Conservation (phyloP, 2,329 filamentous ascomycete species). For the Alternaria sp. region DNA sequence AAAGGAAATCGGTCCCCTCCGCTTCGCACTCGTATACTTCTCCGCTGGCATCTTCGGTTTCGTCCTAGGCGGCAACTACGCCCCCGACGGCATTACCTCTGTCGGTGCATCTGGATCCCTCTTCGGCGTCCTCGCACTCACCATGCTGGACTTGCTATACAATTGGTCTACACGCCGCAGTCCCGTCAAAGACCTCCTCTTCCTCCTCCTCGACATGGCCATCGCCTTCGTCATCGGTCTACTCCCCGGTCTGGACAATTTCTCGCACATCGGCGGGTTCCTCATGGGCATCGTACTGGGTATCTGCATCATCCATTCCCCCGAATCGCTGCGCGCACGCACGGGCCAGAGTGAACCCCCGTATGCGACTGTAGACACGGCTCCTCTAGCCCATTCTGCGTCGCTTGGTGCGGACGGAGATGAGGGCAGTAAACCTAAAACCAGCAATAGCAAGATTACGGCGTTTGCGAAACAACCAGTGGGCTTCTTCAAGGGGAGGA, state of each 20-base stretch:
- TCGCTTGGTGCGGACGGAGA: background rate
- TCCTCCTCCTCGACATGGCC: constrained; percentile 82
- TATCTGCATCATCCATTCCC: constrained; percentile 86
- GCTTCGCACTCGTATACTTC: constrained; percentile 90
- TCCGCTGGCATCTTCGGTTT: constrained; percentile 94
- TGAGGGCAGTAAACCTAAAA: background rate
- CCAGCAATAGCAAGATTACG: constrained; percentile 32
- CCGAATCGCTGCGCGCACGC: constrained; percentile 75
- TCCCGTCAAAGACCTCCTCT: constrained; percentile 83
- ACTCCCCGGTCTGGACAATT: constrained; percentile 93
- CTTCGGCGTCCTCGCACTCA: constrained; percentile 90
- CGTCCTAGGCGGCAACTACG: constrained; percentile 92
- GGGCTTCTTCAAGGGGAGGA: constrained; percentile 89
- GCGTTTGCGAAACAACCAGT: constrained; percentile 58
- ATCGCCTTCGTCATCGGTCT: constrained; percentile 93
- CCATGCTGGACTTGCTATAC: constrained; percentile 87
- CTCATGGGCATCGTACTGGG: constrained; percentile 89
- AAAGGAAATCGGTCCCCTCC: constrained; percentile 81
- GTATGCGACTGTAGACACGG: constrained; percentile 68
- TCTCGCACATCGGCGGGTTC: constrained; percentile 95
- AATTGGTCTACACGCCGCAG: constrained; percentile 81
- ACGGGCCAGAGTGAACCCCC: constrained; percentile 73
- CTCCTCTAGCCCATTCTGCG: constrained; percentile 18
- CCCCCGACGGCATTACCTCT: constrained; percentile 78
- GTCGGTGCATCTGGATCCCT: constrained; percentile 86